phyloP scores from a whole-genome alignment of 805 yeast genomes.

The Hanseniaspora mollemarum region DNA sequence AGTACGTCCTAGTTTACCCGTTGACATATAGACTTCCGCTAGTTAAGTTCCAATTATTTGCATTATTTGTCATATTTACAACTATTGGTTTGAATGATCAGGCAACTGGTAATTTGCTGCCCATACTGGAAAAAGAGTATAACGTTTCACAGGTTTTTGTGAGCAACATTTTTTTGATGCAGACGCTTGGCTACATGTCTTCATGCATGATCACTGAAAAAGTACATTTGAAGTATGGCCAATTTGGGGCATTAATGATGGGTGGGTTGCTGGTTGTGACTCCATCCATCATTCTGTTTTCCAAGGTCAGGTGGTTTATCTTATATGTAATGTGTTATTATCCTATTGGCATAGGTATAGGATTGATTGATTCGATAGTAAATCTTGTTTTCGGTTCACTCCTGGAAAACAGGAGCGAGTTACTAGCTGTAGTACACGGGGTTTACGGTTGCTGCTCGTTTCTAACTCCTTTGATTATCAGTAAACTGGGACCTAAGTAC shows the following conservation, averaged over 20 bases:
- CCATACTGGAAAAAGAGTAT: conserved; percentile 25
- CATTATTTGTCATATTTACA: conserved; percentile 25
- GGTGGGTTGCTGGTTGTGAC: conserved; percentile 26
- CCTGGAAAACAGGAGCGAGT: conserved; percentile 40
- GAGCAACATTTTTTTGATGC: conserved; percentile 26
- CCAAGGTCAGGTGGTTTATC: conserved; percentile 23
- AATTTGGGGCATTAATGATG: conserved; percentile 25
- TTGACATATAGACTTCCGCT: conserved; percentile 23
- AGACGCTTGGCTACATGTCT: conserved; percentile 26
- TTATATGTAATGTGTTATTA: conserved; percentile 23
- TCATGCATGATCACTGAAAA: conserved; percentile 26
- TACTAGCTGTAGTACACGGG: conserved; percentile 56
- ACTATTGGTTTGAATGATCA: conserved; percentile 30
- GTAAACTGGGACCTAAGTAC: conserved; percentile 30
- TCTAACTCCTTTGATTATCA: conserved; percentile 52
- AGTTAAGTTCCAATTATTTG: conserved; percentile 25
- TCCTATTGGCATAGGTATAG: conserved; percentile 29
- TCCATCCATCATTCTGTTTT: conserved; percentile 19
- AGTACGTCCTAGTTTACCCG: conserved; percentile 20
- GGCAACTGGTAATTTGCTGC: conserved; percentile 27
- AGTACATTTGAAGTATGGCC: conserved; percentile 24
- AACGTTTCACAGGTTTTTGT: conserved; percentile 23
- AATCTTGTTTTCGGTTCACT: conserved; percentile 28
- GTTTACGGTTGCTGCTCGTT: conserved; percentile 64
- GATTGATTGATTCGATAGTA: conserved; percentile 28